Evolutionary conservation across 495 filamentous ascomycete genomes (phyloP).

Genomic region (Apiosordaria backusii): DNA sequence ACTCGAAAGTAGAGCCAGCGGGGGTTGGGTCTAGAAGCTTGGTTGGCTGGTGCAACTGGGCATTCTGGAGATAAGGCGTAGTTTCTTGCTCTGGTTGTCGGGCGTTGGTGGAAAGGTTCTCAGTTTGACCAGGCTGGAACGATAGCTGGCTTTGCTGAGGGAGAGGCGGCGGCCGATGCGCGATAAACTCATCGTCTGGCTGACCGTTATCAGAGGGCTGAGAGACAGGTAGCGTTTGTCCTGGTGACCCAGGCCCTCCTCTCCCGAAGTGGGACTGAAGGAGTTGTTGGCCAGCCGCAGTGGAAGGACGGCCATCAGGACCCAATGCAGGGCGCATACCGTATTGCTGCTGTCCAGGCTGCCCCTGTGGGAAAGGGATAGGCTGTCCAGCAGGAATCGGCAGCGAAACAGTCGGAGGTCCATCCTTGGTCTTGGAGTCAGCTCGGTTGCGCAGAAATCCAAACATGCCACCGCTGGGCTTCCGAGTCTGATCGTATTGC

Average conservation of each 20-base stretch:
- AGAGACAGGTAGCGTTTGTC: conserved; percentile 1
- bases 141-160: conserved; percentile 17
- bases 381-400: conserved; percentile 11
- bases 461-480: conserved; percentile 28
- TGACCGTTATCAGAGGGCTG: conserved; percentile 3
- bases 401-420: background rate
- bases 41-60: conserved; percentile 15
- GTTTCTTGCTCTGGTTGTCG: conserved; percentile 12
- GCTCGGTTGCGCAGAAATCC: conserved; percentile 27
- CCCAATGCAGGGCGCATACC: conserved; percentile 24
- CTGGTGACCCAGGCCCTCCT: conserved; percentile 11
- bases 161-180: conserved; percentile 8
- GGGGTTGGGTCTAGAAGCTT: conserved; percentile 13
- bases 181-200: conserved; percentile 2
- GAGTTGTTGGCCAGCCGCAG: conserved; percentile 20
- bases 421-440: conserved; percentile 12
- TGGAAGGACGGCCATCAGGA: conserved; percentile 26
- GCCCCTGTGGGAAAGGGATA: conserved; percentile 11
- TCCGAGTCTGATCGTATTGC: conserved; percentile 17
- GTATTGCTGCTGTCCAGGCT: conserved; percentile 16
- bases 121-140: conserved; percentile 12
- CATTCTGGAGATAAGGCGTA: conserved; percentile 3
- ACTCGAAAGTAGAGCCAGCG: conserved; percentile 18
- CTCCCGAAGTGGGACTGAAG: conserved; percentile 9
- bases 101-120: background rate